Conservation (phyloP, 345 rosid species). For the Eucalyptus curtisii region DNA sequence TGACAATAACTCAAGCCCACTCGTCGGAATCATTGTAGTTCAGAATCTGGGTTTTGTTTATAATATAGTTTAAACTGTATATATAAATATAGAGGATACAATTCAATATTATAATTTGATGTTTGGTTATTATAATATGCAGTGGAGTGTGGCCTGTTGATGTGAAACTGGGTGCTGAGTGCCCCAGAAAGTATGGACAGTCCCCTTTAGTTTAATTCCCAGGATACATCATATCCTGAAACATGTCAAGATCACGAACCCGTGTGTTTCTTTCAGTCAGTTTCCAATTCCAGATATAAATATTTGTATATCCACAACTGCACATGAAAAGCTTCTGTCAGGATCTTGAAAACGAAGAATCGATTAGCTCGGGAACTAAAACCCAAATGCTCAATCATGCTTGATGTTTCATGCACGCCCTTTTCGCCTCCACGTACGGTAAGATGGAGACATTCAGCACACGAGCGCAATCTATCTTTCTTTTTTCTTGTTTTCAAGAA, state of each 20-base stretch:
- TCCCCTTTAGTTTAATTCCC: not conserved
- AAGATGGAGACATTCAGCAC: not conserved
- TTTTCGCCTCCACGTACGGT: not conserved
- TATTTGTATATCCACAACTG: not conserved
- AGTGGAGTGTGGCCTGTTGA: not conserved
- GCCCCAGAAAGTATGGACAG: conserved; percentile 43
- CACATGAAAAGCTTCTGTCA: not conserved
- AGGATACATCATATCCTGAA: not conserved
- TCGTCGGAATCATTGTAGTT: not conserved
- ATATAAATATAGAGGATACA: not conserved
- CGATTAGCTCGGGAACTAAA: not conserved
- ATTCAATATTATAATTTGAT: not conserved
- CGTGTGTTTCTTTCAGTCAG: not conserved
- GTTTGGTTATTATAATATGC: not conserved
- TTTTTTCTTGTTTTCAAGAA: not conserved
- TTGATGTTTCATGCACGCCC: not conserved
- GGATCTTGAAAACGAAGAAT: not conserved
- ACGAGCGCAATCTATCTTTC: not conserved
- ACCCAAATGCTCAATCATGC: not conserved
- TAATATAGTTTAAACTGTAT: not conserved
- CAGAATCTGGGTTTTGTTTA: not conserved
- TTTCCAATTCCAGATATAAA: not conserved
- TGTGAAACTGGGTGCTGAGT: conserved; percentile 1
- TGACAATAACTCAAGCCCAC: not conserved
- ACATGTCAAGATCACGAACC: not conserved